Conservation (phyloP, 2,329 filamentous ascomycete genomes). For the Chaetothyriales sp. region DNA sequence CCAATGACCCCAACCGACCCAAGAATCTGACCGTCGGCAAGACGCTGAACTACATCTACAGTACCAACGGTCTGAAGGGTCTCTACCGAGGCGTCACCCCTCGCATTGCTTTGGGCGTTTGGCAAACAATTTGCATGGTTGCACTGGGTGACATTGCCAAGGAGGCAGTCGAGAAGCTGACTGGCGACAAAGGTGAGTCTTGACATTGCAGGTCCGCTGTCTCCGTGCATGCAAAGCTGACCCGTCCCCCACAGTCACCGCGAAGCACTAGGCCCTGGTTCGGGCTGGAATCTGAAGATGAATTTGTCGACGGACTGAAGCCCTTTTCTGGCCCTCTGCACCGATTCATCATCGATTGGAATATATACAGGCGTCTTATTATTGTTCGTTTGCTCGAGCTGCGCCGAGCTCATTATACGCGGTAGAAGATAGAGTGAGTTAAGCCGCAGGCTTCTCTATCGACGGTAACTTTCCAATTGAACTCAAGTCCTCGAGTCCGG, state of each 20-base stretch:
- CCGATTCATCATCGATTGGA: not conserved
- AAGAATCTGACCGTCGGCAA: slow-evolving; percentile 98
- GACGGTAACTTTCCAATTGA: not conserved
- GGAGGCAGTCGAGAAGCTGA: slow-evolving; percentile 51
- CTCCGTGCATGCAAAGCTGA: not conserved
- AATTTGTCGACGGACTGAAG: not conserved
- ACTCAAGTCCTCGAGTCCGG: no score
- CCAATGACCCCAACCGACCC: slow-evolving; percentile 87
- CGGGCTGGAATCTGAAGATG: not conserved
- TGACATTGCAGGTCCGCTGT: not conserved
- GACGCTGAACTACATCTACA: slow-evolving; percentile 71
- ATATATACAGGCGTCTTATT: not conserved
- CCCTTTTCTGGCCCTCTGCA: not conserved
- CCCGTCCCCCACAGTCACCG: slow-evolving; percentile 35
- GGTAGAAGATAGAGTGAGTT: not conserved
- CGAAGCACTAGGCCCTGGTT: slow-evolving; percentile 41
- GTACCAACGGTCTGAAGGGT: slow-evolving; percentile 73
- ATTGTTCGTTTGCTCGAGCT: not conserved
- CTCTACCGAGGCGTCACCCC: slow-evolving; percentile 92
- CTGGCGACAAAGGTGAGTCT: slow-evolving; percentile 34
- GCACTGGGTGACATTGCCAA: slow-evolving; percentile 84
- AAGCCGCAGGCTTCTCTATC: not conserved
- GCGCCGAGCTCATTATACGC: not conserved
- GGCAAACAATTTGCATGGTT: slow-evolving; percentile 99
- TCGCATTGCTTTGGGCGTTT: slow-evolving; percentile 86